Evolutionary conservation across 345 rosid species (phyloP).

Genomic region (Dovyalis caffra): DNA sequence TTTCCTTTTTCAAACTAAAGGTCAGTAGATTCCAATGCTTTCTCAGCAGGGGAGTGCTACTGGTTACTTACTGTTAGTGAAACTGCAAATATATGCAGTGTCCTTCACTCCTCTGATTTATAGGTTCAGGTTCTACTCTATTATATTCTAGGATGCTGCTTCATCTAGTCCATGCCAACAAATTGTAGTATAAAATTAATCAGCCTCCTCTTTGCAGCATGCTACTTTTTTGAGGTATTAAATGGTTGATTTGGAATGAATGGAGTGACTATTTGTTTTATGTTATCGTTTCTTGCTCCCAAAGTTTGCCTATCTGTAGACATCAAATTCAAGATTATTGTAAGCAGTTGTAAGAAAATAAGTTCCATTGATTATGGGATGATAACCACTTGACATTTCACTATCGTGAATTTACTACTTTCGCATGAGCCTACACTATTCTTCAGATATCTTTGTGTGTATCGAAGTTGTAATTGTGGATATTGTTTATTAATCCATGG

Average conservation of each 20-base stretch:
- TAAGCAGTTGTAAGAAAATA: not conserved
- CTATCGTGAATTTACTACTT: not conserved
- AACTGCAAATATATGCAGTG: not conserved
- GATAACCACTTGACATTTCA: not conserved
- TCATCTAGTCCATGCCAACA: not conserved
- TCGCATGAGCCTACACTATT: not conserved
- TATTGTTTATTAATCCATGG: not conserved
- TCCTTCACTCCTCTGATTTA: not conserved
- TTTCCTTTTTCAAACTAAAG: slow-evolving; percentile 24
- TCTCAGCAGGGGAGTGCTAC: not conserved
- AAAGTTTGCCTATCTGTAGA: not conserved
- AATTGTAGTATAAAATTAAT: not conserved
- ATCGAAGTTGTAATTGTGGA: not conserved
- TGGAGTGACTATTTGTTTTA: not conserved
- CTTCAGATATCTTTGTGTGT: not conserved
- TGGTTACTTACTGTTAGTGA: not conserved
- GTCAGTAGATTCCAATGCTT: slow-evolving; percentile 15
- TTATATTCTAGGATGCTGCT: not conserved
- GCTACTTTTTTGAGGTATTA: not conserved
- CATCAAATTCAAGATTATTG: not conserved
- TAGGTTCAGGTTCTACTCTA: too few relatives aligned
- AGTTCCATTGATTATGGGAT: not conserved
- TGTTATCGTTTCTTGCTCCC: not conserved
- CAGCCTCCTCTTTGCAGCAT: not conserved
- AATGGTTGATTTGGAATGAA: not conserved